Percentiles rank a stretch among this genome's conserved stretches.
Conservation (phyloP, 257 asterid genomes). For the Coffea canephora region DNA sequence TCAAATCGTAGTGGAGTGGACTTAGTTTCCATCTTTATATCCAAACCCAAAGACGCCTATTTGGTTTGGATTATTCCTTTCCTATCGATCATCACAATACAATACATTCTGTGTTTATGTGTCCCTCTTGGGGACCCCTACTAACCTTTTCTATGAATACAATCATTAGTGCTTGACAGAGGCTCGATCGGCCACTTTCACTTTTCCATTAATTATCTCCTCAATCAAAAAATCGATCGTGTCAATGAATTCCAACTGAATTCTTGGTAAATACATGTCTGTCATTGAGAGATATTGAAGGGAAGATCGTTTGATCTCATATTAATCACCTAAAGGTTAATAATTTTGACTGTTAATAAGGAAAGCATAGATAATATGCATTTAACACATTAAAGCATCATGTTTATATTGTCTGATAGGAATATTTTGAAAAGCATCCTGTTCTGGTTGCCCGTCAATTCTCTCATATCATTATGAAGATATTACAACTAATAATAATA, state of each 20-base stretch:
- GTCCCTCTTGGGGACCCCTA: neutral
- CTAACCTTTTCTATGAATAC: neutral
- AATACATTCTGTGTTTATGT: neutral
- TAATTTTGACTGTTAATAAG: no score
- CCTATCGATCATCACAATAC: slow-evolving; percentile 4
- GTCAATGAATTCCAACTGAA: neutral
- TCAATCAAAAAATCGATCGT: no score
- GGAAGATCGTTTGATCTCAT: neutral
- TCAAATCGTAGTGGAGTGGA: neutral
- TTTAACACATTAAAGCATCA: no score
- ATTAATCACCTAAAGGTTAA: no score
- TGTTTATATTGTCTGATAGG: no score
- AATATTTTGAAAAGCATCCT: no score
- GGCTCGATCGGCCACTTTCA: no score
- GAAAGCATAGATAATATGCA: no score
- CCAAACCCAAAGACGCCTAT: neutral
- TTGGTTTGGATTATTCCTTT: neutral
- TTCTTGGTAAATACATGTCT: neutral
- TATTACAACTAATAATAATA: no score
- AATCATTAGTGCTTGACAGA: neutral
- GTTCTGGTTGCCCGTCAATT: no score
- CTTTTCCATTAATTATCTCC: neutral
- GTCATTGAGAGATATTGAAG: neutral
- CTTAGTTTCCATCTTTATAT: neutral
- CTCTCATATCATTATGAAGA: no score